Evolutionary conservation across 179 eudicot genomes (phyloP), one percentile per base, ranked within the genome.

Genomic region (Amaranthus tricolor): DNA sequence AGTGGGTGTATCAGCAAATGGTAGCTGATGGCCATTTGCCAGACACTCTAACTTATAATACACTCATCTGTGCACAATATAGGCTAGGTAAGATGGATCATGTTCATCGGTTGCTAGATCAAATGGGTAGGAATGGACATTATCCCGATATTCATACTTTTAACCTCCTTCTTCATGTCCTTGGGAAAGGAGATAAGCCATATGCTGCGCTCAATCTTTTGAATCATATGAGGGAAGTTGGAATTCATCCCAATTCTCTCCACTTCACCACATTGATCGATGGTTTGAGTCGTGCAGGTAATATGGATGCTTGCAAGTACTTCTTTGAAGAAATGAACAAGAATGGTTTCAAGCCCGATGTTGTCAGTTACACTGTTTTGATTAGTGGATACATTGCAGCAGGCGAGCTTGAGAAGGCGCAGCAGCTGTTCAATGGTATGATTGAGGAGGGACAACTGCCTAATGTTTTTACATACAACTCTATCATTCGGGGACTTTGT

Each of bases 401-500:
- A 2, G 89, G 90, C 47, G 84, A 88, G 73, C 82, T 93, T 44
- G 90, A 93, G 73, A 93, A 82, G 66, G 97, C 98, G 40, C 85
- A 85, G 77, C 75, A 74, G 66, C 40, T 88, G 60, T 91, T 93
- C 70, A 71, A 75, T 62, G 91, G 86, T 56, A 93, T 91, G 98
- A 79, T 88, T 14, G 68, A 55, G 14, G 85, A 84, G 59, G 98
- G 98, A 19, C 83, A 87, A 62, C 76, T 93, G 70, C 98, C 98
- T 20, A 93, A 93, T 80, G 95, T 84, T 12, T 93, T 85, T 77
- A 93, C 97, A 2, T 93, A 91, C 80, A 89, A 93, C 70, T 82
- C 98, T 43, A 87, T 91, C 89, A 93, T 93, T 65, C 88, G 95
- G 65, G 97, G 95, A 81, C 88, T 89, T 73, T 93, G 98, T 84